Conservation (phyloP, 768 basidiomycete genomes). For the Paxillus ammoniavirescens region DNA sequence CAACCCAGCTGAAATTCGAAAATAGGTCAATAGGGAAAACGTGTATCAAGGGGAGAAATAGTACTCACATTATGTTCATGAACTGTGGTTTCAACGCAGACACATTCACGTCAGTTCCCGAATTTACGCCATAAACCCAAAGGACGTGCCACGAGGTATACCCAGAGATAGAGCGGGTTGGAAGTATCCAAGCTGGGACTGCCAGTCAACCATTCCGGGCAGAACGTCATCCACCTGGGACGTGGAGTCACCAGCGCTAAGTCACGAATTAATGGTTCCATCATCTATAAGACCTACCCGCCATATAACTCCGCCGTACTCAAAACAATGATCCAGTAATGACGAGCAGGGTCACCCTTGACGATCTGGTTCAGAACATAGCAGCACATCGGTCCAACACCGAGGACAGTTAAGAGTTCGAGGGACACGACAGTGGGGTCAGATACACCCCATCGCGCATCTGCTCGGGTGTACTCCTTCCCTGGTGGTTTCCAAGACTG, state of each 20-base stretch:
- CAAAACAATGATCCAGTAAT: slow-evolving; percentile 72
- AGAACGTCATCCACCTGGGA: slow-evolving; percentile 82
- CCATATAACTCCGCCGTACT: slow-evolving; percentile 79
- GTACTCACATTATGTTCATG: slow-evolving; percentile 74
- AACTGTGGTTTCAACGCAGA: slow-evolving; percentile 43
- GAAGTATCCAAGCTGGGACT: slow-evolving; percentile 70
- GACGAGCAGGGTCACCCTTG: slow-evolving; percentile 56
- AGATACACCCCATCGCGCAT: slow-evolving; percentile 77
- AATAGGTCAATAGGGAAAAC: neutral
- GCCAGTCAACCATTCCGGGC: slow-evolving; percentile 81
- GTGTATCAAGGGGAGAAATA: neutral
- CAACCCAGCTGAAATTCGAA: slow-evolving; percentile 62
- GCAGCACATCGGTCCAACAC: slow-evolving; percentile 69
- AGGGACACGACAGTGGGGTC: slow-evolving; percentile 82
- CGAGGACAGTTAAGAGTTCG: slow-evolving; percentile 78
- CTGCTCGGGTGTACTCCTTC: slow-evolving; percentile 80
- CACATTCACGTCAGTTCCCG: neutral
- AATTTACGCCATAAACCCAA: neutral
- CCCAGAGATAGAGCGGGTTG: slow-evolving; percentile 71
- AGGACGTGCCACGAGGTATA: slow-evolving; percentile 71
- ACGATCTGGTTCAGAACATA: slow-evolving; percentile 68
- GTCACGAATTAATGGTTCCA: neutral
- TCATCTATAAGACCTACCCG: slow-evolving; percentile 43
- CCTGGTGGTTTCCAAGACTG: slow-evolving; percentile 39
- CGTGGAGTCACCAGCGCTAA: neutral